phyloP scores from a whole-genome alignment of 345 rosid species.

The Lepidium didymum region DNA sequence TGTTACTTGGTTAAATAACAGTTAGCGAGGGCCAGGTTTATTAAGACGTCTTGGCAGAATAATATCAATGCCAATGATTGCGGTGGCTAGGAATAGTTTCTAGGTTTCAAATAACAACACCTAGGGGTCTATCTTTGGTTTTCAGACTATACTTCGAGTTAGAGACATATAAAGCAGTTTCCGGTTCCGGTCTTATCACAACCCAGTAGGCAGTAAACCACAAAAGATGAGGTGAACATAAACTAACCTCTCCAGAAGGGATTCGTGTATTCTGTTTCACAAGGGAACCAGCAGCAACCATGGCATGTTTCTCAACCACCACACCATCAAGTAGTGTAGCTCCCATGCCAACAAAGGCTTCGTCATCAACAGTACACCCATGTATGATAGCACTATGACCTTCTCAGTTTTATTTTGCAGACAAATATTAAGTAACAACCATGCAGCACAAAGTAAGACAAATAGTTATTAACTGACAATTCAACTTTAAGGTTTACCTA shows the following conservation, averaged over 20 bases:
- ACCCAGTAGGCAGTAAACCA: not conserved
- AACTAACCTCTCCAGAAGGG: conserved; percentile 76
- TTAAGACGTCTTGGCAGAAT: not conserved
- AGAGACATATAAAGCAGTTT: not conserved
- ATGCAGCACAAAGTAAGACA: not conserved
- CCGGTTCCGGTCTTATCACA: not conserved
- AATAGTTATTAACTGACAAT: not conserved
- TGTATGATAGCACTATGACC: conserved; percentile 88
- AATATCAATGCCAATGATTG: not conserved
- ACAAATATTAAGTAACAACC: not conserved
- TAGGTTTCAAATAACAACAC: not conserved
- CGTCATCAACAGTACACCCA: conserved; percentile 88
- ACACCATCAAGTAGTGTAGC: conserved; percentile 84
- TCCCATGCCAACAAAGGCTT: conserved; percentile 90
- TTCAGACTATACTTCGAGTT: not conserved
- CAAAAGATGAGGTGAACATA: not conserved
- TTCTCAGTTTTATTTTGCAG: conserved; percentile 25
- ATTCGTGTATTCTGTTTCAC: conserved; percentile 75
- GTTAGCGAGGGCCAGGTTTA: not conserved
- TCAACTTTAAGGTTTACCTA: conserved; percentile 48
- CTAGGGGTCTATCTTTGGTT: not conserved
- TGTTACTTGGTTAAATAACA: not conserved
- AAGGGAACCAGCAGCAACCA: conserved; percentile 96
- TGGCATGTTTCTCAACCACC: conserved; percentile 78
- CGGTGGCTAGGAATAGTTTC: not conserved